These are phyloP conservation scores for Diddensiella caesifluorescens DNA, from an alignment of 805 yeast species.

Conservation along the genomic window DNA sequence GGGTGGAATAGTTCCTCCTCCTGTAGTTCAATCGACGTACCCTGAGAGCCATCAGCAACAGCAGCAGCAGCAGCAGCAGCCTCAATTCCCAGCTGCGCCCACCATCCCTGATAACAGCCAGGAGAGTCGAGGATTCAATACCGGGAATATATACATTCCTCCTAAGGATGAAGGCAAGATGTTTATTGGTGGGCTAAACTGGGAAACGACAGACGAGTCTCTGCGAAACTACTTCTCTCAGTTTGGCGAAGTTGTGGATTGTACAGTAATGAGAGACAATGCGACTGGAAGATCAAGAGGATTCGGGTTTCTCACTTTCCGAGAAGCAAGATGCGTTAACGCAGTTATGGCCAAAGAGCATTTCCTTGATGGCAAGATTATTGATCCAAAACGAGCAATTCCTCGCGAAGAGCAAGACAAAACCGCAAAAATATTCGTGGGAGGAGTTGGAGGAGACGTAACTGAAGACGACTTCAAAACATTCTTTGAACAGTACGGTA, in stretches of 20 bases:
- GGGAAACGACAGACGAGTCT: slow-evolving; percentile 94
- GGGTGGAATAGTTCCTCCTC: slow-evolving; percentile 13
- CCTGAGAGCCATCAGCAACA: slow-evolving; percentile 1
- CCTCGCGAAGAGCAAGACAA: slow-evolving; percentile 97
- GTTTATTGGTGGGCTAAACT: slow-evolving; percentile 95
- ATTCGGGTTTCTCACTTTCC: slow-evolving; percentile 88
- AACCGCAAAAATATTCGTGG: slow-evolving; percentile 94
- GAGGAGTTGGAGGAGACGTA: slow-evolving; percentile 92
- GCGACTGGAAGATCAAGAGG: slow-evolving; percentile 88
- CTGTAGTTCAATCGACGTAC: slow-evolving; percentile 7
- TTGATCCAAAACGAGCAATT: slow-evolving; percentile 96
- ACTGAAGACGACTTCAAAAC: slow-evolving; percentile 84
- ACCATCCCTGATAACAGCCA: background rate
- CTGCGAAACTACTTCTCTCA: slow-evolving; percentile 76
- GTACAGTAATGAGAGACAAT: slow-evolving; percentile 88
- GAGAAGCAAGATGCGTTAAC: slow-evolving; percentile 74
- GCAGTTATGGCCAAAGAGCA: slow-evolving; percentile 83
- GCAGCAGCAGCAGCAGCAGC: slow-evolving; percentile 2
- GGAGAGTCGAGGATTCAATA: slow-evolving; percentile 23
- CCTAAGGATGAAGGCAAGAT: slow-evolving; percentile 77
- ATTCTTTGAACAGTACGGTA: slow-evolving; percentile 82
- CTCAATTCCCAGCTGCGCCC: slow-evolving; percentile 7
- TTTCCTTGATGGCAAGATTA: slow-evolving; percentile 88
- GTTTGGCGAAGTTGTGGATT: slow-evolving; percentile 82
- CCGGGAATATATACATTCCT: slow-evolving; percentile 43